Evolutionary conservation across 768 basidiomycete genomes (phyloP), one percentile per base, ranked within the genome.

Genomic region (Obba rivulosa): DNA sequence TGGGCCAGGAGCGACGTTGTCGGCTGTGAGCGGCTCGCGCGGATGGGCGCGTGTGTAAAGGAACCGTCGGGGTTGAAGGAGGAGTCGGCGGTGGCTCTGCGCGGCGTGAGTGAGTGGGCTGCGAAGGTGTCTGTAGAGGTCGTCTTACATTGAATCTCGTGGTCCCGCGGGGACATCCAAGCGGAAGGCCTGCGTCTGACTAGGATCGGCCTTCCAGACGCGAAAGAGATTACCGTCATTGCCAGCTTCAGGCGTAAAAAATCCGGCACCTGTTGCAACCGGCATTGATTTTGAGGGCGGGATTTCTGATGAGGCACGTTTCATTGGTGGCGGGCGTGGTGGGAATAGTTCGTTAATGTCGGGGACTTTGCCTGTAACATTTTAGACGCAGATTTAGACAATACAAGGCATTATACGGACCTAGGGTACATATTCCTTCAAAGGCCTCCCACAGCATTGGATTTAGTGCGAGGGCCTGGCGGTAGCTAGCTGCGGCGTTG

Each of bases 361-460:
- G 38, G 85, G 82, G 45, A 81, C 74, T 45, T 78, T 69, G 48
- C 88, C 89, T 92, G 53, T 20, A 52, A 24, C 49, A 37, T 18
- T 24, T 37, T 22, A 20, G 31, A 43, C 23, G 21, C 41, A 23
- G 52, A 22, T 28, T 31, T 18, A 2, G 16, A 10, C 8, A n/a
- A 36, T n/a, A n/a, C n/a, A n/a, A n/a, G 48, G 22, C 34, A 34
- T 45, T 24, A 52, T 31, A 68, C 73, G 44, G 58, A 87, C 93
- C 92, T 39, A 90, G 68, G 24, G 76, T 67, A 63, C 92, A 95
- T 28, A 96, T 65, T 0, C 89, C 92, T 60, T 92, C 89, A 58
- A 92, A 87, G 4, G 92, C 92, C 64, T 96, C 92, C 92, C 92
- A 95, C 46, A 93, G 67, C 62, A 89, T 78, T 25, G 90, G 88